A percentile compares a stretch with the other conserved stretches of the same genome.
Evolutionary conservation across 805 yeast species (phyloP).

Genomic region (Kodamaea nitidulidarum): DNA sequence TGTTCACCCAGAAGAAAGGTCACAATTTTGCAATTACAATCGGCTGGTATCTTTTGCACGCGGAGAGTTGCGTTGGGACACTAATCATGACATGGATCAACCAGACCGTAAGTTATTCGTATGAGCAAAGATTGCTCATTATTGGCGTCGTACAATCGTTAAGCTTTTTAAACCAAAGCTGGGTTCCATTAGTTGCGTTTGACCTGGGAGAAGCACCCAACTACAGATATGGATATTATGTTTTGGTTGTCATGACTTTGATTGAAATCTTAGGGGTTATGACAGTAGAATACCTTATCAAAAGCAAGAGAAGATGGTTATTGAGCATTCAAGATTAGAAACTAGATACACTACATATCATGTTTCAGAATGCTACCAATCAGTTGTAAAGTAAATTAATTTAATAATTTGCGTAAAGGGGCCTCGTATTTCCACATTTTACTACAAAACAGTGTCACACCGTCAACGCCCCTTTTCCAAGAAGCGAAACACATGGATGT

Average conservation of each 20-base stretch:
- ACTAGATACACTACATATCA: no score
- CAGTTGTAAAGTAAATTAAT: no score
- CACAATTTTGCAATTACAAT: slow-evolving; percentile 2
- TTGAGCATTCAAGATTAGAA: slow-evolving; percentile 1
- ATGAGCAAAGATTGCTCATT: slow-evolving; percentile 7
- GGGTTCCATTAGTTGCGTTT: slow-evolving; percentile 7
- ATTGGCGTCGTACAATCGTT: slow-evolving; percentile 9
- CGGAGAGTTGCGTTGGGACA: slow-evolving; percentile 7
- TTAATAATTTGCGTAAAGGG: no score
- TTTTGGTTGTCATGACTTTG: slow-evolving; percentile 1
- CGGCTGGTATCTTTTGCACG: slow-evolving; percentile 7
- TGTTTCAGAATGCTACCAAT: no score
- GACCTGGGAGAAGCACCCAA: slow-evolving; percentile 7
- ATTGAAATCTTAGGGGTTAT: slow-evolving; percentile 6
- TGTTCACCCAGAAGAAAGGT: slow-evolving; percentile 3
- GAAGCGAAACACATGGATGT: not conserved
- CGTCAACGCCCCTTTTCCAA: no score
- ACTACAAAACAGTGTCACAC: no score
- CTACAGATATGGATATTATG: slow-evolving; percentile 7
- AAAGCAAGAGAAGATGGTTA: slow-evolving; percentile 4
- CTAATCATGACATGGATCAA: slow-evolving; percentile 9
- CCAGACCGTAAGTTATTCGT: slow-evolving; percentile 8
- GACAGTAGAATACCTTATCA: slow-evolving; percentile 1
- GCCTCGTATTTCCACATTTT: no score
- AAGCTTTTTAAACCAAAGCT: slow-evolving; percentile 8